Percentiles rank a stretch among this genome's conserved stretches.
These are phyloP conservation scores for Lentinula guzmanii DNA, from an alignment of 768 basidiomycete species.

Conservation along the genomic window DNA sequence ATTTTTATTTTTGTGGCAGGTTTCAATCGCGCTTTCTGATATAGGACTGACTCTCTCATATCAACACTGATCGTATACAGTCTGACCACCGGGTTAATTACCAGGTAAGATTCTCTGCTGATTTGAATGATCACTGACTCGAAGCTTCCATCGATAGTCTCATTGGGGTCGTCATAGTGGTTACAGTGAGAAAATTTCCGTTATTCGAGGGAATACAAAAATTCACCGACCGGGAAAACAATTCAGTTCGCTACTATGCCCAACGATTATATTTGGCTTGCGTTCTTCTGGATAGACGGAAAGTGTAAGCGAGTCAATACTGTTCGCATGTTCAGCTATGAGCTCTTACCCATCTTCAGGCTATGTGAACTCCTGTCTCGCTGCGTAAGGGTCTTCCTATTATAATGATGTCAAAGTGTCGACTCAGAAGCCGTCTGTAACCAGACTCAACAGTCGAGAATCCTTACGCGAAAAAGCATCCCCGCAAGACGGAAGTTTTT, in stretches of 20 bases:
- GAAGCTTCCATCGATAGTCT: constrained; percentile 20
- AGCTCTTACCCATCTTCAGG: constrained; percentile 20
- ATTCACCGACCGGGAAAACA: background rate
- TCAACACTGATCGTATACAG: constrained; percentile 36
- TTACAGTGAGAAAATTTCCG: constrained; percentile 24
- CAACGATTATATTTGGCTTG: constrained; percentile 39
- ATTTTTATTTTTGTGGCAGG: background rate
- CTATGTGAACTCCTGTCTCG: constrained; percentile 48
- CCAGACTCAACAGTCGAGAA: constrained; percentile 41
- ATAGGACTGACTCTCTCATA: constrained; percentile 39
- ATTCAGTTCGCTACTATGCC: constrained; percentile 39
- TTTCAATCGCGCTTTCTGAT: background rate
- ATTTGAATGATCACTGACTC: background rate
- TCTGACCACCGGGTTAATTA: constrained; percentile 38
- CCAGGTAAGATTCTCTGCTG: constrained; percentile 23
- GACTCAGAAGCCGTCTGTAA: background rate
- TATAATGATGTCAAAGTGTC: background rate
- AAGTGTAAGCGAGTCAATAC: constrained; percentile 32
- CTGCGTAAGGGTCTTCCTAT: constrained; percentile 31
- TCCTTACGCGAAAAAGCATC: constrained; percentile 35
- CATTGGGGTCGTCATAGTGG: constrained; percentile 33
- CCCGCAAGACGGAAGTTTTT: constrained; percentile 25
- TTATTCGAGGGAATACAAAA: background rate
- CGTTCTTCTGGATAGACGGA: constrained; percentile 45
- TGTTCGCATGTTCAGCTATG: background rate